Conservation (phyloP, 139 green algal genomes). For the Marvania coccoides region DNA sequence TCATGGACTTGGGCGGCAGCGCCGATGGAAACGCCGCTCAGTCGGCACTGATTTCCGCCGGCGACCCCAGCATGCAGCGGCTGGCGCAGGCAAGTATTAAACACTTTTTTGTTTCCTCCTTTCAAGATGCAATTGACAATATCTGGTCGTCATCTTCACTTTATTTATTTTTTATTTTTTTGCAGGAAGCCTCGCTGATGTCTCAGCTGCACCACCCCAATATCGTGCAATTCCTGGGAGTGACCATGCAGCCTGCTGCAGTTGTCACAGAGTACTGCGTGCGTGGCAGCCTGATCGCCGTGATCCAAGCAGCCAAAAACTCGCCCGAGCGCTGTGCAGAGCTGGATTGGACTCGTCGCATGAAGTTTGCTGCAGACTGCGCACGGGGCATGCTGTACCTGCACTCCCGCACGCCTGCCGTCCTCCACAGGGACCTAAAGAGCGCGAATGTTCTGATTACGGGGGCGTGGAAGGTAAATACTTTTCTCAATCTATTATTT, state of each 20-base stretch:
- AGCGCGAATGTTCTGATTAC: too few relatives aligned
- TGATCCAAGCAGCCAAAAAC: not conserved
- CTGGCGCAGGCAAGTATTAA: not conserved
- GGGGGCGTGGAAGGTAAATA: slow-evolving; percentile 42
- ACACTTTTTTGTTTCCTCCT: too few relatives aligned
- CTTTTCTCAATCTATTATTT: too few relatives aligned
- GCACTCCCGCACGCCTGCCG: not conserved
- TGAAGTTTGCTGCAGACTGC: not conserved
- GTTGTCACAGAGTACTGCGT: not conserved
- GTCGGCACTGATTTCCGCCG: not conserved
- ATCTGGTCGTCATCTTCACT: too few relatives aligned
- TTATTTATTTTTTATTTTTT: too few relatives aligned
- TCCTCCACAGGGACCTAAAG: not conserved
- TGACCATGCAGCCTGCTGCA: not conserved
- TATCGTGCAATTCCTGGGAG: not conserved
- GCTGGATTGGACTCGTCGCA: not conserved
- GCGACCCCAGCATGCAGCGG: not conserved
- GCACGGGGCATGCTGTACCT: not conserved
- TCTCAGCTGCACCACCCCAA: not conserved
- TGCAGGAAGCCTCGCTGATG: not conserved
- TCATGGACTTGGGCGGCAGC: not conserved
- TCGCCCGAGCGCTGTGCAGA: not conserved
- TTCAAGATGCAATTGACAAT: too few relatives aligned
- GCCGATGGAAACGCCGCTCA: not conserved
- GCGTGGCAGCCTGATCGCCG: not conserved